These are phyloP conservation scores for Cercospora sojina DNA, from an alignment of 2,329 filamentous ascomycete species.

Conservation along the genomic window DNA sequence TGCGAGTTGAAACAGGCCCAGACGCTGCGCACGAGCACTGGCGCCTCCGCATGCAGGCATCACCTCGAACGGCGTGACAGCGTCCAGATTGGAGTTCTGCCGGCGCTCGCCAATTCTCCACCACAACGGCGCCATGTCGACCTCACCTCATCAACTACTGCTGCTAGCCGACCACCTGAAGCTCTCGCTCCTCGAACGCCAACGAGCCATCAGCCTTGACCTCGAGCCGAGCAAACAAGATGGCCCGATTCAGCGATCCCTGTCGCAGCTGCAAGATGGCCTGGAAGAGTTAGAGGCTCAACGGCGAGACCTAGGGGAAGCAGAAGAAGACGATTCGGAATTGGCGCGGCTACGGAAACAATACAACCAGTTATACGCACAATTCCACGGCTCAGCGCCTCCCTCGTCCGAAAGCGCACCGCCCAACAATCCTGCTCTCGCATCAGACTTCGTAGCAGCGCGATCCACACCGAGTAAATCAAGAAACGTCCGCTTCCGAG, in stretches of 20 bases:
- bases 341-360: constrained; percentile 70
- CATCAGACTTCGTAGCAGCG: constrained; percentile 65
- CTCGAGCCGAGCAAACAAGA: constrained; percentile 79
- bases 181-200: constrained; percentile 86
- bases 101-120: neutral
- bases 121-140: constrained; percentile 19
- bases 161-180: constrained; percentile 96
- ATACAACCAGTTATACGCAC: constrained; percentile 70
- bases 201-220: constrained; percentile 78
- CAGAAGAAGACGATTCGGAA: constrained; percentile 54
- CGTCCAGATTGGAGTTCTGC: constrained; percentile 3
- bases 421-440: constrained; percentile 64
- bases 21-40: neutral
- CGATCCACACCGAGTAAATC: constrained; percentile 45
- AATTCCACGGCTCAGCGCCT: constrained; percentile 68
- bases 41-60: constrained; percentile 12
- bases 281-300: constrained; percentile 67
- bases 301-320: constrained; percentile 63
- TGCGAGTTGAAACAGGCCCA: neutral
- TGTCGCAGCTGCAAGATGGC: constrained; percentile 82
- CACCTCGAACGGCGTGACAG: neutral
- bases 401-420: constrained; percentile 55
- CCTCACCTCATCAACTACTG: constrained; percentile 68
- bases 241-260: constrained; percentile 80
- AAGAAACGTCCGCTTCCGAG: constrained; percentile 72